Evolutionary conservation across 257 asterid species (phyloP).

Genomic region (Solanum neorickii): DNA sequence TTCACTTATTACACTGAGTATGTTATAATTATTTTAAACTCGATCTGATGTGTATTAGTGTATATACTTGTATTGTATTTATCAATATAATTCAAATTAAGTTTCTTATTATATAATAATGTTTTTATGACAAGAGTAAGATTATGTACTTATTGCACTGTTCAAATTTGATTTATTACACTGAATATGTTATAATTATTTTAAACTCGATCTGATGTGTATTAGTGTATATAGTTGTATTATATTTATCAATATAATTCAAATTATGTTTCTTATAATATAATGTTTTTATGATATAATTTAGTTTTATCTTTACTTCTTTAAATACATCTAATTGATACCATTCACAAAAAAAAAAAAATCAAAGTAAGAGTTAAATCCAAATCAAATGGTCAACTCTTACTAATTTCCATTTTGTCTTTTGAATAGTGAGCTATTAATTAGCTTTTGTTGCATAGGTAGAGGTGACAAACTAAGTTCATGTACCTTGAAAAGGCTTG

Average conservation of each 20-base stretch:
- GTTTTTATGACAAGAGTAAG: too few relatives aligned
- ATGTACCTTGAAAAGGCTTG: background rate
- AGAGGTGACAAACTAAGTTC: background rate
- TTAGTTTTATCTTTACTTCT: background rate
- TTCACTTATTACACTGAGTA: background rate
- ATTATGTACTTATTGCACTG: background rate
- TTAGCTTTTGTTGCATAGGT: background rate
- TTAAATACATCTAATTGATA: background rate
- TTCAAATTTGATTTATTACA: background rate
- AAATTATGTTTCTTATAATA: background rate
- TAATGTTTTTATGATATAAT: background rate
- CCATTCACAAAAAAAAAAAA: background rate
- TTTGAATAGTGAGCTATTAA: background rate
- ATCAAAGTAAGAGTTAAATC: background rate
- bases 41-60: background rate
- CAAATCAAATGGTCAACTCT: background rate
- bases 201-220: background rate
- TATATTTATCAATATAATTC: background rate
- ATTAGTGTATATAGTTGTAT: background rate
- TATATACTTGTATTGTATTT: background rate
- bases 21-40: background rate
- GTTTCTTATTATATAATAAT: too few relatives aligned
- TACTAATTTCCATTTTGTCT: background rate
- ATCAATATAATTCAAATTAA: background rate
- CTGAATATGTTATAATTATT: background rate